phyloP scores from a whole-genome alignment of 495 filamentous ascomycete genomes.

The Chaetomium cochliodes region DNA sequence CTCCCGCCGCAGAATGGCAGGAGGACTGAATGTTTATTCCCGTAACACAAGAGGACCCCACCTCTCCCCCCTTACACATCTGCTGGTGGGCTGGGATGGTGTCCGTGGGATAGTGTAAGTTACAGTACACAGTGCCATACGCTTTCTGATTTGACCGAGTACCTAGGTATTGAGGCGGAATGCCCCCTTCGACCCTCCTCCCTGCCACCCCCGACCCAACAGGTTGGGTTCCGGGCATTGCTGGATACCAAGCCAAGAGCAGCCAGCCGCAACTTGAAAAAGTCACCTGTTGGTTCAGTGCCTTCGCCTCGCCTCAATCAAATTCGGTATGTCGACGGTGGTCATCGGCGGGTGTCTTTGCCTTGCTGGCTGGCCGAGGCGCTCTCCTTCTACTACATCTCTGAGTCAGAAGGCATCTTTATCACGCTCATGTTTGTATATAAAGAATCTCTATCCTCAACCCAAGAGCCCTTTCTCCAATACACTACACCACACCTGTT shows the following conservation, averaged over 20 bases:
- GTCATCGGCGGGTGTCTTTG: neutral
- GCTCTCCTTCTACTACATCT: neutral
- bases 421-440: neutral
- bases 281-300: neutral
- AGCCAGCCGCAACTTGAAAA: neutral
- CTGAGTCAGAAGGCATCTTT: neutral
- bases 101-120: neutral
- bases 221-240: slow-evolving; percentile 5
- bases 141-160: too few relatives aligned
- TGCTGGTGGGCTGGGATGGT: neutral
- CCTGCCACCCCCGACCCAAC: neutral
- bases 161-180: too few relatives aligned
- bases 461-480: neutral
- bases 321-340: neutral
- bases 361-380: neutral
- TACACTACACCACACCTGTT: neutral
- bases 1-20: neutral
- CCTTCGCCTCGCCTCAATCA: neutral
- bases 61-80: neutral
- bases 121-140: neutral
- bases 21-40: neutral
- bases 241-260: neutral
- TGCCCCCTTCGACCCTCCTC: neutral
- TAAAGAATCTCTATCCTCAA: neutral
- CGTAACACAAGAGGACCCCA: neutral